A percentile compares a stretch with the other conserved stretches of the same genome.
These are phyloP conservation scores for Tagetes patula DNA, from an alignment of 129 eudicot species.

Conservation along the genomic window DNA sequence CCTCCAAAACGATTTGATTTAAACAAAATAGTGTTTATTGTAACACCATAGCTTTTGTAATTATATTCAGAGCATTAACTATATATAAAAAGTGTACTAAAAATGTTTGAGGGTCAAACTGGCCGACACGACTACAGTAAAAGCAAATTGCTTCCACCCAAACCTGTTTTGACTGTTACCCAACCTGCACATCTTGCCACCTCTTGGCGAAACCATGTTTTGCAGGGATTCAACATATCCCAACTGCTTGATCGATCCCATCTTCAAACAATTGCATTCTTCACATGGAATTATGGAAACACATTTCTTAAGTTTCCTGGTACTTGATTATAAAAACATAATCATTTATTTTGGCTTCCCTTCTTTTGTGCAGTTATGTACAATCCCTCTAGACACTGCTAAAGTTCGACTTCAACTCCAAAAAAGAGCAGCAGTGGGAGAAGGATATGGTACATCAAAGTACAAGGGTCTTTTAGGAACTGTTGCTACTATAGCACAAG, in stretches of 20 bases:
- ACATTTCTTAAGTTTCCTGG: neutral
- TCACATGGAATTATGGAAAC: neutral
- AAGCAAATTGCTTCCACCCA: neutral
- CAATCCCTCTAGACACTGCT: slow-evolving; percentile 91
- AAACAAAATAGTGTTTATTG: neutral
- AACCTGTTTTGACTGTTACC: neutral
- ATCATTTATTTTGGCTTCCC: neutral
- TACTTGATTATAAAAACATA: neutral
- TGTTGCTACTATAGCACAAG: slow-evolving; percentile 72
- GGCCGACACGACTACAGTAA: neutral
- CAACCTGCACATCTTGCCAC: neutral
- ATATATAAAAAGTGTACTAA: neutral
- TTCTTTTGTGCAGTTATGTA: slow-evolving; percentile 63
- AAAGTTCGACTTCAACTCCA: slow-evolving; percentile 98
- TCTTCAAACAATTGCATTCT: slow-evolving; percentile 2
- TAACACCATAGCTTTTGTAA: neutral
- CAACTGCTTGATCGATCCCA: slow-evolving; percentile 5
- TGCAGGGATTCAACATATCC: neutral
- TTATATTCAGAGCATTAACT: neutral
- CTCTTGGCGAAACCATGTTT: neutral
- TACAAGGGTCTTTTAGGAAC: slow-evolving; percentile 84
- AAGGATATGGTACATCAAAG: slow-evolving; percentile 51
- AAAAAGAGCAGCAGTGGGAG: slow-evolving; percentile 53
- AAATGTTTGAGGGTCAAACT: neutral
- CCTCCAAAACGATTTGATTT: neutral